Evolutionary conservation across 257 asterid species (phyloP).

Genomic region (Petrea volubilis): DNA sequence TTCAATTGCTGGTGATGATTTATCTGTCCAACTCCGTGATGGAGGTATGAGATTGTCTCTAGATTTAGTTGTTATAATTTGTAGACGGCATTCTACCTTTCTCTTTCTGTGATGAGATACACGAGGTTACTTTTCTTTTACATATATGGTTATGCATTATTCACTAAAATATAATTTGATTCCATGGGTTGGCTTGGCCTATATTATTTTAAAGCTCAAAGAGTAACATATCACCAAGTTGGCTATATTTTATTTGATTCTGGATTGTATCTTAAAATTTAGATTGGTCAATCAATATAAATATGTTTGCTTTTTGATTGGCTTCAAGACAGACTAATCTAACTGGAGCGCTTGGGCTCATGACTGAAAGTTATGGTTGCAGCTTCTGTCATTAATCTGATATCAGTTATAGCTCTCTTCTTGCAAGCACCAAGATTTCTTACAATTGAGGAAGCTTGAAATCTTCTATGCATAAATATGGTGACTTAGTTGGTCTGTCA

Average conservation of each 20-base stretch:
- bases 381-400: background rate
- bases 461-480: background rate
- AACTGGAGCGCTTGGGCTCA: background rate
- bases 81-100: slow-evolving; percentile 6
- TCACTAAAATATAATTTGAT: background rate
- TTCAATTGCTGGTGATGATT: slow-evolving; percentile 49
- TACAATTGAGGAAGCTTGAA: background rate
- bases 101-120: slow-evolving; percentile 13
- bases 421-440: background rate
- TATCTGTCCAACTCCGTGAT: slow-evolving; percentile 46
- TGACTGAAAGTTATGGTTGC: background rate
- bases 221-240: background rate
- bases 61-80: slow-evolving; percentile 10
- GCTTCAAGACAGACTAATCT: slow-evolving; percentile 4
- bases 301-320: background rate
- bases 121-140: background rate
- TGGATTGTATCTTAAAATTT: background rate
- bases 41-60: slow-evolving; percentile 50
- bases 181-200: background rate
- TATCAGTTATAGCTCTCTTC: background rate
- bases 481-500: background rate
- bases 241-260: background rate
- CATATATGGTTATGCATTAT: background rate
- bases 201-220: background rate
- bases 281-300: background rate